Evolutionary conservation across 352 stramenopile species (phyloP), one percentile per base, ranked within the genome.

Genomic region (Phytophthora uliginosa): DNA sequence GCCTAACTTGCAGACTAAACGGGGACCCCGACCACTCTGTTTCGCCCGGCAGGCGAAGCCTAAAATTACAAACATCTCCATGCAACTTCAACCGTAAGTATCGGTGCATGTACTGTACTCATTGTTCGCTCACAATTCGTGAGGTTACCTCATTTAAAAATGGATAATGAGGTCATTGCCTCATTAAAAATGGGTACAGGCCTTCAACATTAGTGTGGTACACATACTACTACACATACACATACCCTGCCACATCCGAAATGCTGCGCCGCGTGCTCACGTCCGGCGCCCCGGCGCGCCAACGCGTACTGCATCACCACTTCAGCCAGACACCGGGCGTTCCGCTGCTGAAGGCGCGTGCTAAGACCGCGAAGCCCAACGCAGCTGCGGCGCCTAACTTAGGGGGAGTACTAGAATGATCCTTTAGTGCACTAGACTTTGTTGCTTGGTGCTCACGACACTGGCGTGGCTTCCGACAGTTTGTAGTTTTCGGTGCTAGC

Each of bases 251-350:
- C 26, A 61, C 40, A 51, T 12, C 28, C 47, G 8, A 24, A 18
- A 77, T 77, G 71, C 55, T 77, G 36, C 47, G 59, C 18, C 65
- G 61, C 34, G 66, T 20, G 24, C 12, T 50, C n/a, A 52, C 63
- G 4, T 17, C 45, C 53, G 45, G 18, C 36, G 47, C 12, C 31
- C 13, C n/a, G 20, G 50, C 40, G 40, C 48, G 48, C 15, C 28
- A 48, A 5, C 36, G 20, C 28, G n/a, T 67, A 48, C 40, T 71
- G 36, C 60, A 68, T 24, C 65, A 70, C 47, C 52, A 26, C 66
- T 53, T 74, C 42, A 59, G 45, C 5, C 59, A 74, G 38, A 57
- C 18, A 18, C 24, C 47, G 13, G 22, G n/a, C 13, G 8, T 40
- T 36, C 22, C 59, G 2, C 31, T 60, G 22, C 24, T 74, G 0